A percentile compares a stretch with the other conserved stretches of the same genome.
These are phyloP conservation scores for Raphanus sativus DNA, from an alignment of 345 rosid genomes.

Conservation along the genomic window DNA sequence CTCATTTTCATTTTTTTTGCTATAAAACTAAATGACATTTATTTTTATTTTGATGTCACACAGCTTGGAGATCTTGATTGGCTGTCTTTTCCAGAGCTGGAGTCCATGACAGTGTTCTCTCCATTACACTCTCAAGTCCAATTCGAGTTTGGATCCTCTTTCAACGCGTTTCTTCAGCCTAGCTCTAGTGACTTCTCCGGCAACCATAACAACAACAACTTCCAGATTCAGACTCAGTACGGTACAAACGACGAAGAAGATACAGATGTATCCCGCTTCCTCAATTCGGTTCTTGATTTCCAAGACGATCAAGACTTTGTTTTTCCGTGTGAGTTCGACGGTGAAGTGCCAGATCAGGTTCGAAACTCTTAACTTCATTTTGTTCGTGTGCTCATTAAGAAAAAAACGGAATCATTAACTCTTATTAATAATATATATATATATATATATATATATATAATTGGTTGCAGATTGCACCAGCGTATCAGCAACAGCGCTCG, in stretches of 20 bases:
- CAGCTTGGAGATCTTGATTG: constrained; percentile 41
- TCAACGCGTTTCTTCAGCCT: constrained; percentile 34
- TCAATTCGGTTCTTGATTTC: constrained; percentile 45
- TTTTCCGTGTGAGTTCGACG: constrained; percentile 17
- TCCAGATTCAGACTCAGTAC: constrained; percentile 27
- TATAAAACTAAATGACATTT: background rate
- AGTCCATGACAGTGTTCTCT: constrained; percentile 44
- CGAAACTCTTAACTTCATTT: background rate
- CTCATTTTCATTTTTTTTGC: background rate
- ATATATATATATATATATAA: background rate
- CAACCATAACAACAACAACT: background rate
- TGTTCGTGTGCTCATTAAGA: background rate
- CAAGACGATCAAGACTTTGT: constrained; percentile 33
- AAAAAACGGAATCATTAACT: background rate
- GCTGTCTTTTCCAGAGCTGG: constrained; percentile 16
- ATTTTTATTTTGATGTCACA: background rate
- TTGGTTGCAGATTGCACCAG: constrained; percentile 19
- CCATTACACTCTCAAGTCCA: constrained; percentile 49
- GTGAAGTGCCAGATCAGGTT: constrained; percentile 29
- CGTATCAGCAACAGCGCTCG: constrained; percentile 4
- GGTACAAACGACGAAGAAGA: constrained; percentile 46
- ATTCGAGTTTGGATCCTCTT: constrained; percentile 42
- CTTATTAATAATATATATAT: background rate
- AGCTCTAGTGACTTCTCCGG: constrained; percentile 11
- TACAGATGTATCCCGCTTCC: constrained; percentile 40